These are phyloP conservation scores for Lolium perenne DNA, from an alignment of 176 grass and related monocot species.

Conservation along the genomic window DNA sequence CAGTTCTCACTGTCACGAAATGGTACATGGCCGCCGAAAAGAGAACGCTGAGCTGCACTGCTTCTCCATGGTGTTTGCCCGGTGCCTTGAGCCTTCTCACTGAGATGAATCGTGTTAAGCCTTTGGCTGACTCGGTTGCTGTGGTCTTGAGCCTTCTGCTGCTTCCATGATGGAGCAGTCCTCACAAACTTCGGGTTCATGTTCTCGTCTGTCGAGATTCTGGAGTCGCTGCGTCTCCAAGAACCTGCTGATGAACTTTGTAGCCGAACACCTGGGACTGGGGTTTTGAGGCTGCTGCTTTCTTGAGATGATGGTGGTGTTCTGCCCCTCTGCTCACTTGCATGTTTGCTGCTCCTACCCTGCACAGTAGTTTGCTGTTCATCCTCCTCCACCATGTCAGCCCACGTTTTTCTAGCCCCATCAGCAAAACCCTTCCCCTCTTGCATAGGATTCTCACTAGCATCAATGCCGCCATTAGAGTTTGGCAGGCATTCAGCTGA, in stretches of 20 bases:
- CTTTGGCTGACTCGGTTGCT: conserved; percentile 31
- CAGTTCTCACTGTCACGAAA: conserved; percentile 22
- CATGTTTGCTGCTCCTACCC: conserved; percentile 40
- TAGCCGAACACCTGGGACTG: not conserved
- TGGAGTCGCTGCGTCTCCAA: conserved; percentile 25
- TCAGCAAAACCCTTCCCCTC: conserved; percentile 19
- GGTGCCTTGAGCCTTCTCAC: conserved; percentile 37
- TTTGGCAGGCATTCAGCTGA: conserved; percentile 27
- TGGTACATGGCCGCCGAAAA: conserved; percentile 41
- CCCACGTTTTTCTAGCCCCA: conserved; percentile 49
- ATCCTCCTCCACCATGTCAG: conserved; percentile 65
- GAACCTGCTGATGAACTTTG: conserved; percentile 44
- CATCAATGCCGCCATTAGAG: not conserved
- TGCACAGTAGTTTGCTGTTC: conserved; percentile 16
- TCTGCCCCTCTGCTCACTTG: conserved; percentile 35
- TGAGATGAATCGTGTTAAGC: conserved; percentile 30
- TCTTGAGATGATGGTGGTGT: conserved; percentile 35
- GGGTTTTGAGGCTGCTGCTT: conserved; percentile 36
- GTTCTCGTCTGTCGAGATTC: conserved; percentile 37
- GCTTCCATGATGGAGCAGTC: conserved; percentile 48
- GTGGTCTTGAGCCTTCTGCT: conserved; percentile 45
- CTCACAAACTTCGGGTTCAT: conserved; percentile 44
- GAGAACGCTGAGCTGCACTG: conserved; percentile 42
- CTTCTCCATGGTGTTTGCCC: conserved; percentile 45
- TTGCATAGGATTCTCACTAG: conserved; percentile 33